A percentile compares a stretch with the other conserved stretches of the same genome.
Conservation (phyloP, 2,329 filamentous ascomycete species). For the Neospermospora avenae region DNA sequence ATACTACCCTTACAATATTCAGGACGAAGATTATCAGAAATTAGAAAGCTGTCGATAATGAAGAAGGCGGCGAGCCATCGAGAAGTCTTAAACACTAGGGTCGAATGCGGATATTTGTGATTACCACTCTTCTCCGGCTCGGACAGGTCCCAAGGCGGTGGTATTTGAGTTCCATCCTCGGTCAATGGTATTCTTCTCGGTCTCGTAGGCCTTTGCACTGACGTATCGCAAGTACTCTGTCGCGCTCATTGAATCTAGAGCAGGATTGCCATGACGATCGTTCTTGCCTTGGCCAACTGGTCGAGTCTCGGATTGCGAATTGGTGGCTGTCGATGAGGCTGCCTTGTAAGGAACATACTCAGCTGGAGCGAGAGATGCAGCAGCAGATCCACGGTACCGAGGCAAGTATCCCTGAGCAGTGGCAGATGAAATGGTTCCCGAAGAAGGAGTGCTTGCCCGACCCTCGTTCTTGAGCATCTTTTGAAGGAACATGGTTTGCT, state of each 20-base stretch:
- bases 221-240: slow-evolving; percentile 29
- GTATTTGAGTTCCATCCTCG: slow-evolving; percentile 21
- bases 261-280: slow-evolving; percentile 1
- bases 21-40: background rate
- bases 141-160: slow-evolving; percentile 18
- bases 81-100: background rate
- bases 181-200: slow-evolving; percentile 20
- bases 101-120: background rate
- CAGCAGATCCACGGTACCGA: slow-evolving; percentile 34
- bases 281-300: slow-evolving; percentile 15
- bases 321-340: slow-evolving; percentile 4
- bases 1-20: background rate
- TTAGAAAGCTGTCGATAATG: background rate
- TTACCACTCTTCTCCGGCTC: slow-evolving; percentile 9
- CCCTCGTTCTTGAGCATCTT: slow-evolving; percentile 32
- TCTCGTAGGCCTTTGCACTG: slow-evolving; percentile 20
- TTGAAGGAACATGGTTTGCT: slow-evolving; percentile 33
- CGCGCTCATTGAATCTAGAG: slow-evolving; percentile 19
- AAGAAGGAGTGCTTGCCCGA: slow-evolving; percentile 26
- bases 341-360: slow-evolving; percentile 12
- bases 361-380: slow-evolving; percentile 33
- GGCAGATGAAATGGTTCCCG: slow-evolving; percentile 33
- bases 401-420: slow-evolving; percentile 35
- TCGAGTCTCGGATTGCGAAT: slow-evolving; percentile 23
- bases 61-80: background rate